Base-by-base conservation (phyloP, 805 yeast genomes). In the Huiozyma naganishii region DNA sequence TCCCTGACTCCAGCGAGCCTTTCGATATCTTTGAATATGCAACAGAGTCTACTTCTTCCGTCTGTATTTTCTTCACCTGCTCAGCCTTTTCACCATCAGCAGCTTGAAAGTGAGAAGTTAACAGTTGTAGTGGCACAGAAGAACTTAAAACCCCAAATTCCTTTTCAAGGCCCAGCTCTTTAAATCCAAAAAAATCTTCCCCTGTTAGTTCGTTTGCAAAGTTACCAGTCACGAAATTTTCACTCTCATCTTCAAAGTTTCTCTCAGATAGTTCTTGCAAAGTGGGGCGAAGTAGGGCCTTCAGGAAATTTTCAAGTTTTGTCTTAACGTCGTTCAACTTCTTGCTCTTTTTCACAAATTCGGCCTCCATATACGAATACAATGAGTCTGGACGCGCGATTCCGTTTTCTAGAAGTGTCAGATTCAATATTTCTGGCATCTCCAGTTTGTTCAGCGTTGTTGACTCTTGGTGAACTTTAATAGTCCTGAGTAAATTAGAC, bases 151-250 rank as follows among this genome's bases (percentile, higher is more conserved):
- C 68, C 8, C 90, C 89, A 60, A 87, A 83, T 61, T 92, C 99
- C 54, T 82, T 85, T 55, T 90, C 97, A 42, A 92, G 67, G 0
- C 98, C 98, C 40, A 92, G 69, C 51, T 90, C 97, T 58, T 76
- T 83, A 70, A 92, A 94, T 0, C 99, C 99, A 67, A 94, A 94
- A 72, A 89, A 92, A 65, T 92, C 99, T 54, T 90, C 98, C 6
- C 97, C 98, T 0, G 68, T 62, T 34, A 92, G 67, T 48, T 89
- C 96, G 53, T 77, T 82, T 1, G 96, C 83, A 61, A 92, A 92
- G 55, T 89, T 97, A 45, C 99, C 99, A 29, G 92, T 83, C 51
- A 90, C 65, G 59, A 89, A 92, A 62, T 90, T 95, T 50, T 92
- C 97, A 54, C 95, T 83, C 55, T 87, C 85, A 58, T 94, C 98